Percentiles rank a stretch among this genome's conserved stretches.
These are phyloP conservation scores for Yarrowia bubula DNA, from an alignment of 805 yeast species.

Conservation along the genomic window DNA sequence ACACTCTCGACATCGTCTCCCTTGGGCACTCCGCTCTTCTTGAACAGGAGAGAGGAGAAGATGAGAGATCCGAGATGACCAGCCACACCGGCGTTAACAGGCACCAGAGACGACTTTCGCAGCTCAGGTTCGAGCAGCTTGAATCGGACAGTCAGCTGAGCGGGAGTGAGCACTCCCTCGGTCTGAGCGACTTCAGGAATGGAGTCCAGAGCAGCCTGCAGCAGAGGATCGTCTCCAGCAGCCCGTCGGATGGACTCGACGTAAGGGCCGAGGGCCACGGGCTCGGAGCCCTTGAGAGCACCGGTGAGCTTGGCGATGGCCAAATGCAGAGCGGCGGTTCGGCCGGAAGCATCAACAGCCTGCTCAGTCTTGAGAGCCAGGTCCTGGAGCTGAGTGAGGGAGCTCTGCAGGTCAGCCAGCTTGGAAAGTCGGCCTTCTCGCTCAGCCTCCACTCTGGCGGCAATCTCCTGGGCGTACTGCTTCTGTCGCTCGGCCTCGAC, in stretches of 20 bases:
- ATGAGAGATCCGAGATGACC: constrained; percentile 83
- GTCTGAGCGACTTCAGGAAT: constrained; percentile 48
- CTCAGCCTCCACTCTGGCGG: constrained; percentile 63
- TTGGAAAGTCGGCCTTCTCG: constrained; percentile 76
- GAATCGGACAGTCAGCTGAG: constrained; percentile 81
- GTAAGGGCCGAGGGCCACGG: constrained; percentile 41
- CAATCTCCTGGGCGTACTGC: constrained; percentile 58
- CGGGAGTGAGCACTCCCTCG: constrained; percentile 66
- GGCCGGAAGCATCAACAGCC: constrained; percentile 43
- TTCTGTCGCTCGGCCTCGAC: constrained; percentile 67
- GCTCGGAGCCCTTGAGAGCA: constrained; percentile 44
- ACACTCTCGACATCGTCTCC: constrained; percentile 88
- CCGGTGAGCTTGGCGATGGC: constrained; percentile 46
- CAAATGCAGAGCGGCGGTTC: constrained; percentile 45
- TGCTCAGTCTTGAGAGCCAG: constrained; percentile 42
- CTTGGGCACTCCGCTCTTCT: constrained; percentile 73
- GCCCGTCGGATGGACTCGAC: constrained; percentile 40
- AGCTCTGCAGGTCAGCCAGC: constrained; percentile 57
- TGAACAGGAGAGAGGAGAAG: constrained; percentile 70
- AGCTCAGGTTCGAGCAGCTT: constrained; percentile 77
- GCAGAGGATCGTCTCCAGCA: constrained; percentile 50
- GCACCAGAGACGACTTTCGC: constrained; percentile 82
- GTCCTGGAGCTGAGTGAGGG: constrained; percentile 55
- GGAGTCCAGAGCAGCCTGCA: constrained; percentile 48
- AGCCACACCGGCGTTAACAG: constrained; percentile 92